These are phyloP conservation scores for Phytophthora meadii DNA, from an alignment of 352 stramenopile species.

Conservation along the genomic window DNA sequence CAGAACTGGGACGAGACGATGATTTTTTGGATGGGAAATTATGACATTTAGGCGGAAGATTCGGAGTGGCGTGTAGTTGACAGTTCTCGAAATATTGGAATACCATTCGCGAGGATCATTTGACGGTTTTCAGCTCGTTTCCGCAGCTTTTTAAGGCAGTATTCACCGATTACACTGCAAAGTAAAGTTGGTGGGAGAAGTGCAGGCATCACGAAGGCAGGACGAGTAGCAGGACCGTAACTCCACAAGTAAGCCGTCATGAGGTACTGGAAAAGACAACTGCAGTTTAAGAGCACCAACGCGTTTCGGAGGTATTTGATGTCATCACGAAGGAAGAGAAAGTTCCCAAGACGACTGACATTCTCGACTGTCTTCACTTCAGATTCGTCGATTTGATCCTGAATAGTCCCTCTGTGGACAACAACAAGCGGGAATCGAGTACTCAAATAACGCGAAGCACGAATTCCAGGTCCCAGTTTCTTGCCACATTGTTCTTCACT, in stretches of 20 bases:
- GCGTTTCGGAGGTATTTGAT: conserved; percentile 8
- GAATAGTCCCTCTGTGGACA: conserved; percentile 2
- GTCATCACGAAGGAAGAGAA: conserved; percentile 2
- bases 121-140: conserved; percentile 6
- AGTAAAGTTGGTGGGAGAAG: conserved; percentile 5
- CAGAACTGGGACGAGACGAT: conserved; percentile 16
- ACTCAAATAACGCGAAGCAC: neutral
- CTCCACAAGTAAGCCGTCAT: conserved; percentile 16
- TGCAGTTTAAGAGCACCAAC: conserved; percentile 7
- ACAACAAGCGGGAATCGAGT: neutral
- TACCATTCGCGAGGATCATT: conserved; percentile 1
- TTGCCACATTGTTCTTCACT: neutral
- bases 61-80: conserved; percentile 2
- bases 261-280: conserved; percentile 10
- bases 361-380: neutral
- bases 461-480: neutral
- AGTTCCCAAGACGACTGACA: conserved; percentile 2
- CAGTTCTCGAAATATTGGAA: conserved; percentile 15
- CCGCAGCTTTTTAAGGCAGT: conserved; percentile 1
- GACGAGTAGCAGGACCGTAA: conserved; percentile 3
- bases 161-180: conserved; percentile 7
- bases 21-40: no score
- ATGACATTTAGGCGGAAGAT: neutral
- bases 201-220: conserved; percentile 9
- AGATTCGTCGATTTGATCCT: neutral